Percentiles rank a stretch among this genome's conserved stretches.
These are phyloP conservation scores for Aspergillus eucalypticola DNA, from an alignment of 2,329 filamentous ascomycete species.

Conservation along the genomic window DNA sequence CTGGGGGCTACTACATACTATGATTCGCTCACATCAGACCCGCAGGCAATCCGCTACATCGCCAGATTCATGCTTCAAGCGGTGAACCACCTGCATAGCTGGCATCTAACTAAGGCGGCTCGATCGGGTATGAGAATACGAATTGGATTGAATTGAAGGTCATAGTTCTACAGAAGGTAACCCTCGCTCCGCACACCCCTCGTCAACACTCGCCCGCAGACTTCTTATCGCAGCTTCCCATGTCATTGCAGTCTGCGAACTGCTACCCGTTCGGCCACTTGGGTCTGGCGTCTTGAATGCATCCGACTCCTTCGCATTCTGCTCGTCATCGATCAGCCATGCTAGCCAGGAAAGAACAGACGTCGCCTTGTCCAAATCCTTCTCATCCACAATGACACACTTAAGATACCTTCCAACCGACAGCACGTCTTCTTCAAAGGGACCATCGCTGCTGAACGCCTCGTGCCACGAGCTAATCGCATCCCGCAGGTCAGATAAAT, in stretches of 20 bases:
- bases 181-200: slow-evolving; percentile 46
- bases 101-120: too few species aligned
- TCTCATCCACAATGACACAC: slow-evolving; percentile 72
- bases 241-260: slow-evolving; percentile 23
- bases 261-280: slow-evolving; percentile 25
- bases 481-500: slow-evolving; percentile 65
- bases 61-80: not conserved
- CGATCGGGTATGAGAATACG: too few species aligned
- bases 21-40: not conserved
- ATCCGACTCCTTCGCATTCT: slow-evolving; percentile 24
- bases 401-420: slow-evolving; percentile 72
- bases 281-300: not conserved
- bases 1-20: not conserved
- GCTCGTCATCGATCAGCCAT: slow-evolving; percentile 40
- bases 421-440: slow-evolving; percentile 74
- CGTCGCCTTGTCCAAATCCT: slow-evolving; percentile 73
- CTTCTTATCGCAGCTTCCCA: slow-evolving; percentile 42
- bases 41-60: not conserved
- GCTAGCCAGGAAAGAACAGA: slow-evolving; percentile 67
- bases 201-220: slow-evolving; percentile 46
- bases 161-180: slow-evolving; percentile 49
- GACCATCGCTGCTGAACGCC: slow-evolving; percentile 71
- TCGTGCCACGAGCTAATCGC: slow-evolving; percentile 76
- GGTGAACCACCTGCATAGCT: too few species aligned
- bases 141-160: too few species aligned